phyloP scores from a whole-genome alignment of 23 red algal genomes.

The Cyanidium caldarium region DNA sequence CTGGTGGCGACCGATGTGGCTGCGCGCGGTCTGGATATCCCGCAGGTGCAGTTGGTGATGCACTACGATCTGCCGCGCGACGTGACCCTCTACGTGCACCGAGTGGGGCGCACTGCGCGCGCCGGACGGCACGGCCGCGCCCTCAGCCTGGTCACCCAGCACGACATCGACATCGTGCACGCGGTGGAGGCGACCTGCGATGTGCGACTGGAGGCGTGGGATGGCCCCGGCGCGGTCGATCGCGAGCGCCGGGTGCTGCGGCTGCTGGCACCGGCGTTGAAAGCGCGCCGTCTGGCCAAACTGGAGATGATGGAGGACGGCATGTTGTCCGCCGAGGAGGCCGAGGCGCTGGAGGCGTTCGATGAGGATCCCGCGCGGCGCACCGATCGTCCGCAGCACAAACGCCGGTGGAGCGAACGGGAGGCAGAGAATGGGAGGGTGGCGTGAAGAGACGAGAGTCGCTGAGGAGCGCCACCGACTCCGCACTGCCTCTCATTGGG shows the following conservation, averaged over 20 bases:
- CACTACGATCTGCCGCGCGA: conserved; percentile 89
- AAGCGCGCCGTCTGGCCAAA: background rate
- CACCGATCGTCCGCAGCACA: too few species aligned
- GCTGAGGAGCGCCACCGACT: too few species aligned
- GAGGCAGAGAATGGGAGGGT: too few species aligned
- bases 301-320: background rate
- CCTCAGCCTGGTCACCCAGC: conserved; percentile 53
- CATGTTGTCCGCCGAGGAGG: too few species aligned
- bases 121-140: conserved; percentile 45
- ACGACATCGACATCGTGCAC: background rate
- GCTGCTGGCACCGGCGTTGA: background rate
- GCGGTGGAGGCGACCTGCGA: background rate
- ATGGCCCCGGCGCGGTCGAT: background rate
- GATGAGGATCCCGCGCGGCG: too few species aligned
- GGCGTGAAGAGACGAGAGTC: too few species aligned
- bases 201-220: background rate
- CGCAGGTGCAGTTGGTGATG: conserved; percentile 64
- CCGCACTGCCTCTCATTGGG: too few species aligned
- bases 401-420: too few species aligned
- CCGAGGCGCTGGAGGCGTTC: too few species aligned
- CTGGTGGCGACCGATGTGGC: conserved; percentile 90
- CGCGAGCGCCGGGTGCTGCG: background rate
- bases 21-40: conserved; percentile 82
- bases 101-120: conserved; percentile 79
- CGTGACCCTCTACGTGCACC: conserved; percentile 83